These are phyloP conservation scores for Diophrys sp. DNA, from an alignment of 73 alveolate species.

Conservation along the genomic window DNA sequence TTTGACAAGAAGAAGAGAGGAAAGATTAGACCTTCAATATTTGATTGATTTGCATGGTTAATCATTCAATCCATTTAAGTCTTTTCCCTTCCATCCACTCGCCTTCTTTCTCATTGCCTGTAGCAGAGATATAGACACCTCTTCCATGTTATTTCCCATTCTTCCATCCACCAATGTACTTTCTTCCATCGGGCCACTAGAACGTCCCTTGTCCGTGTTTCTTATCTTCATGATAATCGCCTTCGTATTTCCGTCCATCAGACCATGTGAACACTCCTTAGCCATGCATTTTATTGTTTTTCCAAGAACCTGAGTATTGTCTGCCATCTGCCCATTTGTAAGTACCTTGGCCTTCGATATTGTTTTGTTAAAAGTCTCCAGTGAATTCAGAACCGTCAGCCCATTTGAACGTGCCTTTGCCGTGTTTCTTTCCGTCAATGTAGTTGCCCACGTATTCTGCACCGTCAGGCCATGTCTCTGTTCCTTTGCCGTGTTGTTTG, in stretches of 20 bases:
- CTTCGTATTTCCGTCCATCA: slow-evolving; percentile 41
- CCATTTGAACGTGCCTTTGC: slow-evolving; percentile 29
- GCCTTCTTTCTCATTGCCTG: slow-evolving; percentile 32
- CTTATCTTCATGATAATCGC: slow-evolving; percentile 11
- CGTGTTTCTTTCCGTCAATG: slow-evolving; percentile 29
- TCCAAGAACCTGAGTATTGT: slow-evolving; percentile 28
- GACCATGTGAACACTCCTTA: slow-evolving; percentile 30
- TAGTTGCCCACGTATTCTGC: slow-evolving; percentile 5
- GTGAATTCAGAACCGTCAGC: slow-evolving; percentile 30
- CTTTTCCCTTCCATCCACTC: slow-evolving; percentile 22
- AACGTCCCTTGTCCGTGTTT: slow-evolving; percentile 34
- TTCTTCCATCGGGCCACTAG: slow-evolving; percentile 26
- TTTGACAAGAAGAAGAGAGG: too few relatives aligned
- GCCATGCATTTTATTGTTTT: slow-evolving; percentile 29
- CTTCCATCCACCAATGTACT: slow-evolving; percentile 25
- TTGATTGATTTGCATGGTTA: too few relatives aligned
- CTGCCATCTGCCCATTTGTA: slow-evolving; percentile 32
- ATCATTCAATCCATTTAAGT: neutral
- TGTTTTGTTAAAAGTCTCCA: slow-evolving; percentile 37
- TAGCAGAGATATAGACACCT: slow-evolving; percentile 12
- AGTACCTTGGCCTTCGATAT: slow-evolving; percentile 35
- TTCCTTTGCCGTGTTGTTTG: slow-evolving; percentile 46
- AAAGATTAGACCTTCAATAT: too few relatives aligned
- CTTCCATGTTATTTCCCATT: slow-evolving; percentile 25
- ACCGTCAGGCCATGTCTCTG: slow-evolving; percentile 39